phyloP scores from a whole-genome alignment of 2,329 filamentous ascomycete species.

The Aureobasidium lini region DNA sequence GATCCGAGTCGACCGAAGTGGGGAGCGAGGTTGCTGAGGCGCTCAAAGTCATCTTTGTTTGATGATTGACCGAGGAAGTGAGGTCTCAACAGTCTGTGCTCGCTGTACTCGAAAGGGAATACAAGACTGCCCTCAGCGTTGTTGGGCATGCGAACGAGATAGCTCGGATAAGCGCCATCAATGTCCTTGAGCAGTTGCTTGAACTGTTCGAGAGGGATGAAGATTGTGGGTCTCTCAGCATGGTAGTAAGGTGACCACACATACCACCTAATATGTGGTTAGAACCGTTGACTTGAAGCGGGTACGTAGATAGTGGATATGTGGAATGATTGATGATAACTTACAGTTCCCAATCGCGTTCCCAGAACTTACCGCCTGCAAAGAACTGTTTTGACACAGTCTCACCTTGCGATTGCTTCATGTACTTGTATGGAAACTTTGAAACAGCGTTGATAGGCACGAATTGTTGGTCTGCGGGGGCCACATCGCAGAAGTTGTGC shows the following conservation, averaged over 20 bases:
- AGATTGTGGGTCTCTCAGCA: slow-evolving; percentile 48
- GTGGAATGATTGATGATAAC: slow-evolving; percentile 25
- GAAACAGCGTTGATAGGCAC: slow-evolving; percentile 41
- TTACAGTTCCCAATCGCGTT: slow-evolving; percentile 69
- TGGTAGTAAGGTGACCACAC: slow-evolving; percentile 19
- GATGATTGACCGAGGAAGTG: slow-evolving; percentile 56
- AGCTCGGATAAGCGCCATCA: slow-evolving; percentile 48
- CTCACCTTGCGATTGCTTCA: slow-evolving; percentile 39
- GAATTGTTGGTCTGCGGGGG: slow-evolving; percentile 28
- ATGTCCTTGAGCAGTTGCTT: slow-evolving; percentile 56
- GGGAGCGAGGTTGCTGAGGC: slow-evolving; percentile 21
- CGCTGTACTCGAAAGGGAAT: slow-evolving; percentile 57
- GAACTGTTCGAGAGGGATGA: slow-evolving; percentile 63
- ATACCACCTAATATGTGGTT: slow-evolving; percentile 20
- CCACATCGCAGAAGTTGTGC: slow-evolving; percentile 26
- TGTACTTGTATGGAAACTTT: slow-evolving; percentile 54
- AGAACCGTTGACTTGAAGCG: neutral
- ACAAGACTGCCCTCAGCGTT: slow-evolving; percentile 48
- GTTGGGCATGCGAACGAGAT: slow-evolving; percentile 51
- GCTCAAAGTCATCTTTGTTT: slow-evolving; percentile 38
- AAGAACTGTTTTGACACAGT: slow-evolving; percentile 46
- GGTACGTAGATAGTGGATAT: no score
- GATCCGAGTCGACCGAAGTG: neutral
- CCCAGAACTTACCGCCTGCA: slow-evolving; percentile 48
- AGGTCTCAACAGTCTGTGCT: slow-evolving; percentile 55